phyloP scores from a whole-genome alignment of 495 filamentous ascomycete species.

The Penicillium daleae region DNA sequence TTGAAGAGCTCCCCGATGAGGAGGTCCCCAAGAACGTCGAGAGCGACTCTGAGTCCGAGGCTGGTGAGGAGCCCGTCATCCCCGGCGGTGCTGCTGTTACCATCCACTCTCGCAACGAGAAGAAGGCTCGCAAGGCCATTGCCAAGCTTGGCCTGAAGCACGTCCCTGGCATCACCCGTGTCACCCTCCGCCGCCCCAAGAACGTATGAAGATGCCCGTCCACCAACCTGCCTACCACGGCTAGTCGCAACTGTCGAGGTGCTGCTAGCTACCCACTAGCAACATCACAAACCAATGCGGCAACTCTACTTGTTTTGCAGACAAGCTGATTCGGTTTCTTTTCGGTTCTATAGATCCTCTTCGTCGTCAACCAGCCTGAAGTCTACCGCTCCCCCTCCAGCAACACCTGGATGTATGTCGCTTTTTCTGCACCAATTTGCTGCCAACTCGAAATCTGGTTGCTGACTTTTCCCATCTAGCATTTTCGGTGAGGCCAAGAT shows the following conservation, averaged over 20 bases:
- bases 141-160: conserved; percentile 97
- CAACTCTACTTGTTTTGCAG: neutral
- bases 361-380: conserved; percentile 99
- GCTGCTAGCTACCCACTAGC: neutral
- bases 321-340: neutral
- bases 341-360: conserved; percentile 73
- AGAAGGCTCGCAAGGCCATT: conserved; percentile 99
- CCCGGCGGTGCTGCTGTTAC: conserved; percentile 85
- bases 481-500: conserved; percentile 99
- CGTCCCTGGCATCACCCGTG: conserved; percentile 94
- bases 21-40: conserved; percentile 74
- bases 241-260: neutral
- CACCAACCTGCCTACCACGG: conserved; percentile 1
- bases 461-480: conserved; percentile 49
- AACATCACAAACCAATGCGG: neutral
- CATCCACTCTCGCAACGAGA: conserved; percentile 98
- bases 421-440: neutral
- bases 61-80: conserved; percentile 70
- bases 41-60: conserved; percentile 76
- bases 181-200: conserved; percentile 96
- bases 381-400: conserved; percentile 98
- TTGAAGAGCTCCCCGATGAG: conserved; percentile 97
- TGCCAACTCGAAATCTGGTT: neutral
- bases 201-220: conserved; percentile 63
- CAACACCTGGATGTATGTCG: conserved; percentile 97